Conservation (phyloP, 805 yeast genomes). For the Wickerhamiella spandovensis region DNA sequence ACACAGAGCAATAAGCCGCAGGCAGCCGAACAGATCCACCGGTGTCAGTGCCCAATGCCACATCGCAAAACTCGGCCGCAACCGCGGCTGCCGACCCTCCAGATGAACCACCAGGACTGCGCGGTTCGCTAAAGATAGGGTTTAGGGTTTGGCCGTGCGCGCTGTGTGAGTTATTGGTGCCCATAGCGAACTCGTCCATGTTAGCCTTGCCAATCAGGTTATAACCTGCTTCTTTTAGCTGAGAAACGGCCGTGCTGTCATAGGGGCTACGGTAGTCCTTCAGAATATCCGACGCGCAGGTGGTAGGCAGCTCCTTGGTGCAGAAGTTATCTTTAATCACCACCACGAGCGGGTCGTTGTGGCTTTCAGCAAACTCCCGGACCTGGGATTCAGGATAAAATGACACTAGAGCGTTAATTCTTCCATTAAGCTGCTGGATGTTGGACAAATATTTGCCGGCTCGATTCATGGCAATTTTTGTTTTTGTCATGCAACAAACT, state of each 20-base stretch:
- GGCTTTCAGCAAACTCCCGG: constrained; percentile 4
- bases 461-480: background rate
- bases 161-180: constrained; percentile 32
- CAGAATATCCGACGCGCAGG: constrained; percentile 65
- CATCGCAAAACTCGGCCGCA: constrained; percentile 52
- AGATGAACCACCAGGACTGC: constrained; percentile 79
- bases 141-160: constrained; percentile 24
- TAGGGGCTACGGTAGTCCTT: constrained; percentile 55
- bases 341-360: constrained; percentile 16
- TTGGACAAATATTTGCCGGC: constrained; percentile 15
- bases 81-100: constrained; percentile 96
- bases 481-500: background rate
- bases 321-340: constrained; percentile 75
- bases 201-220: constrained; percentile 64
- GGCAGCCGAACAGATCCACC: constrained; percentile 95
- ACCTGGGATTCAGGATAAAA: constrained; percentile 12
- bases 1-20: constrained; percentile 68
- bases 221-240: constrained; percentile 42
- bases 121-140: constrained; percentile 31
- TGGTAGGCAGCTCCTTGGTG: constrained; percentile 52
- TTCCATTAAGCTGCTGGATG: constrained; percentile 17
- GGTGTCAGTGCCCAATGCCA: constrained; percentile 87
- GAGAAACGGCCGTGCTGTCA: constrained; percentile 56
- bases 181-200: constrained; percentile 98
- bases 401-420: constrained; percentile 22